These are phyloP conservation scores for Magnolia changhungtana DNA, from an alignment of 164 flowering plant genomes.

Conservation along the genomic window DNA sequence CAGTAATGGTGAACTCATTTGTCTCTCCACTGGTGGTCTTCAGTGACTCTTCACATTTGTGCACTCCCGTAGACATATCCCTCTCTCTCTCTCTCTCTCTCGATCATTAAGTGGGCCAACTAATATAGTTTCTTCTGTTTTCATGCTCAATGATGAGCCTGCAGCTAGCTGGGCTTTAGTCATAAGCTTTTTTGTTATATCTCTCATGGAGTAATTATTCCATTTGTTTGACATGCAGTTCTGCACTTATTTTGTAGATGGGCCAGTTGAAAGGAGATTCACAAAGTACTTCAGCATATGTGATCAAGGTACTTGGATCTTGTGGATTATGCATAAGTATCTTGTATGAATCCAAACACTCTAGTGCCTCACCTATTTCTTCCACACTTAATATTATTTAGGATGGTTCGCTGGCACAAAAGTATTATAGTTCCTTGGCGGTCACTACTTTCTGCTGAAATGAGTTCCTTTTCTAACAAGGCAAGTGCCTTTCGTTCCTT, in stretches of 20 bases:
- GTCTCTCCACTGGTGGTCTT: no score
- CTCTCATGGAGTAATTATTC: constrained; percentile 52
- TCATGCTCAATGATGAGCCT: neutral
- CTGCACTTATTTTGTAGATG: constrained; percentile 97
- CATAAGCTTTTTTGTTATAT: constrained; percentile 1
- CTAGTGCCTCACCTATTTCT: neutral
- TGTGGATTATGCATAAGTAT: neutral
- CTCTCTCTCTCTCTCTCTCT: no score
- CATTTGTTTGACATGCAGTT: constrained; percentile 90
- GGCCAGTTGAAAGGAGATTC: constrained; percentile 63
- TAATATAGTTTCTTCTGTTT: neutral
- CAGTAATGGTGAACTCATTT: no score
- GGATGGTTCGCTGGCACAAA: neutral
- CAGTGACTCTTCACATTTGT: no score
- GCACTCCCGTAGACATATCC: neutral
- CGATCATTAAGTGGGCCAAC: neutral
- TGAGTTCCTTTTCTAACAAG: neutral
- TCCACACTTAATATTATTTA: neutral
- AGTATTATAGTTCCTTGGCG: no score
- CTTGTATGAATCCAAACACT: neutral
- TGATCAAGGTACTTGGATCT: constrained; percentile 61
- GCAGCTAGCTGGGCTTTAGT: neutral
- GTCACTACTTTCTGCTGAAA: neutral
- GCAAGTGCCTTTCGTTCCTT: neutral
- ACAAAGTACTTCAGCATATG: constrained; percentile 53